Percentiles rank a stretch among this genome's conserved stretches.
These are phyloP conservation scores for Zygotorulaspora mrakii DNA, from an alignment of 1,139 yeast genomes.

Conservation along the genomic window DNA sequence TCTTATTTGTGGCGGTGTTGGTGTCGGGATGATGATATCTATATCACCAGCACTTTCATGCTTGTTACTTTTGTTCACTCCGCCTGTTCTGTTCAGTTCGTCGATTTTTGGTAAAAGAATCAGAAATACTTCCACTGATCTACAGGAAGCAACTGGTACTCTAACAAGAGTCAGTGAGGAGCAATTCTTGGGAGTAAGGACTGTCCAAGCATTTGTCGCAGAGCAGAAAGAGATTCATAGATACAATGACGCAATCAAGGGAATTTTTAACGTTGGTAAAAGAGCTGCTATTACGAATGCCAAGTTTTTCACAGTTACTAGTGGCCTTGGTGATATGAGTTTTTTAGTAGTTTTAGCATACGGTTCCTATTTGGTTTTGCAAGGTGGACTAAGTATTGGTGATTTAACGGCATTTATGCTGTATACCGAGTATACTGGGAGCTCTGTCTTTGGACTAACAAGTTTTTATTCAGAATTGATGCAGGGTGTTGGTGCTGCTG, in stretches of 20 bases:
- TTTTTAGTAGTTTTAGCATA: conserved; percentile 70
- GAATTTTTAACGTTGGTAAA: conserved; percentile 69
- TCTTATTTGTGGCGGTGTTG: conserved; percentile 71
- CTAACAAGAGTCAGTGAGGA: conserved; percentile 90
- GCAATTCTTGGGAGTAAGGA: conserved; percentile 77
- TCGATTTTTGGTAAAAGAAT: conserved; percentile 75
- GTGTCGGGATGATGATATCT: conserved; percentile 82
- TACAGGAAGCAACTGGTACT: conserved; percentile 84
- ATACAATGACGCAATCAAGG: conserved; percentile 67
- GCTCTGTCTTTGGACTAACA: conserved; percentile 84
- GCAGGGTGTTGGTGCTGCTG: conserved; percentile 97
- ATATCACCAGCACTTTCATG: conserved; percentile 78
- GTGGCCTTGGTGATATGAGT: conserved; percentile 75
- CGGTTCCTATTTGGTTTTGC: conserved; percentile 74
- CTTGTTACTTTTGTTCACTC: conserved; percentile 71
- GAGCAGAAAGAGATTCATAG: conserved; percentile 62
- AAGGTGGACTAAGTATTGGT: conserved; percentile 74
- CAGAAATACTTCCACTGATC: conserved; percentile 64
- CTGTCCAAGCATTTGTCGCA: conserved; percentile 86
- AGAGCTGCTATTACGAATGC: conserved; percentile 78
- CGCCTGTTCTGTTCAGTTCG: conserved; percentile 76
- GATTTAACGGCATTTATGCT: conserved; percentile 89
- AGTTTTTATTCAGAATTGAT: conserved; percentile 87
- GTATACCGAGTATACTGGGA: conserved; percentile 90
- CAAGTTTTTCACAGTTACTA: conserved; percentile 72